Base-by-base conservation (phyloP, 1,284 basidiomycete species). In the Leccinum cinnamomeum region DNA sequence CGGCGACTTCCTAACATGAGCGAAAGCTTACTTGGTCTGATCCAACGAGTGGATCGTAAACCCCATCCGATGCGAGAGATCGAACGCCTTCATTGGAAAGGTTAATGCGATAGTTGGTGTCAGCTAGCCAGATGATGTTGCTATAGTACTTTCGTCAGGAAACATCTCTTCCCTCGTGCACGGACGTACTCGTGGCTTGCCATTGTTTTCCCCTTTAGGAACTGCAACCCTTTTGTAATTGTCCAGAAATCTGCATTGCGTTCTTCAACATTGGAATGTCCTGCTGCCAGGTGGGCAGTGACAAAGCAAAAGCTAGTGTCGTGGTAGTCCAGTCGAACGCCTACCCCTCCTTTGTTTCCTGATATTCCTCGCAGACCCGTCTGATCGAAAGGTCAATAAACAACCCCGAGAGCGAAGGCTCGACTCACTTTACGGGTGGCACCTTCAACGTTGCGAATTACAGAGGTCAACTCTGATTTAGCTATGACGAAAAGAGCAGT, bases 331-430 rank as follows among this genome's bases (percentile, higher is more conserved):
- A 99, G 81, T 20, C 97, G 89, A 67, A 99, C 92, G 3, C 91
- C 95, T 7, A 97, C 93, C 10, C 94, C 96, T 23, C 94, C 94
- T 78, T 97, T 99, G 79, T 99, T 99, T 23, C 97, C 97, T 5
- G 94, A 95, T 86, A 99, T 95, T 14, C 97, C 97, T 61, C 94
- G 88, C 44, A 99, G 81, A 20, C 97, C 97, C 4, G 97, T 99
- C 93, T 95, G 70, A 61, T 46, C 62, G 65, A 63, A 33, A 39
- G 25, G 44, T 68, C 33, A 68, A 44, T 2, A n/a, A 18, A 48
- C 8, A 37, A 10, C 7, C 54, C 10, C 33, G 11, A 25, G 48
- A 23, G 50, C 53, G 44, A 57, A 33, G 35, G 57, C 53, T 55
- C 41, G 30, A 58, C 44, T 39, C 56, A 92, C 94, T 82, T 99